A percentile compares a stretch with the other conserved stretches of the same genome.
phyloP scores from a whole-genome alignment of 768 basidiomycete species.

The Tricholoma matsutake region DNA sequence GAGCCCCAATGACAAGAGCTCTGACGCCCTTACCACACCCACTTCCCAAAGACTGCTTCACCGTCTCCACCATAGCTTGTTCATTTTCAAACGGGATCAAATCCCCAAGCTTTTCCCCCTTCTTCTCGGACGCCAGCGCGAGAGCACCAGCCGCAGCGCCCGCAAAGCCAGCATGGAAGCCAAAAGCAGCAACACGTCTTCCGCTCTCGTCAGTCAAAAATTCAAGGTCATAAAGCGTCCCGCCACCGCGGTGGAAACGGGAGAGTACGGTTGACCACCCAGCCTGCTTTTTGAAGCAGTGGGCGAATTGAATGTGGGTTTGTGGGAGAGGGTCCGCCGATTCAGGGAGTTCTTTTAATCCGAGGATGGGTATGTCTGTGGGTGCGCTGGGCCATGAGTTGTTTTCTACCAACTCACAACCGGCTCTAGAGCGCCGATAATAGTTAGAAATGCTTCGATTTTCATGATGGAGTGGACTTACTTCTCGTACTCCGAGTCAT shows the following conservation, averaged over 20 bases:
- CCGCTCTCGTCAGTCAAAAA: constrained; percentile 85
- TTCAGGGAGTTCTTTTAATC: constrained; percentile 91
- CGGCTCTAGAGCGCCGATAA: constrained; percentile 55
- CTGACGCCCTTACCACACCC: constrained; percentile 67
- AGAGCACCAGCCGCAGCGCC: constrained; percentile 92
- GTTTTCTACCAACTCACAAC: constrained; percentile 83
- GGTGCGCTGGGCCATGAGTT: constrained; percentile 90
- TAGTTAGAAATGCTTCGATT: not conserved
- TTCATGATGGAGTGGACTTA: constrained; percentile 27
- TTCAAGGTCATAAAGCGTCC: constrained; percentile 92
- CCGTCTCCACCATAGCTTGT: constrained; percentile 71
- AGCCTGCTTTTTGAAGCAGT: constrained; percentile 94
- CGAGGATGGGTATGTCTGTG: constrained; percentile 73
- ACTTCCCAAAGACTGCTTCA: constrained; percentile 63
- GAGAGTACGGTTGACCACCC: constrained; percentile 87
- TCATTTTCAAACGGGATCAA: constrained; percentile 86
- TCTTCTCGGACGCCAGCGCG: constrained; percentile 65
- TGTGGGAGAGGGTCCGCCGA: constrained; percentile 84
- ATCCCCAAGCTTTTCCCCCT: constrained; percentile 56
- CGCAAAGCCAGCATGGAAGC: constrained; percentile 98
- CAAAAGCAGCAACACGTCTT: constrained; percentile 95
- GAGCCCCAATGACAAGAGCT: constrained; percentile 93
- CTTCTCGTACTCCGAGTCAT: constrained; percentile 90
- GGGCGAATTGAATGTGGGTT: constrained; percentile 97
- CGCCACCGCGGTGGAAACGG: constrained; percentile 81